These are phyloP conservation scores for Boletus subparvulus DNA, from an alignment of 768 basidiomycete species.

Conservation along the genomic window DNA sequence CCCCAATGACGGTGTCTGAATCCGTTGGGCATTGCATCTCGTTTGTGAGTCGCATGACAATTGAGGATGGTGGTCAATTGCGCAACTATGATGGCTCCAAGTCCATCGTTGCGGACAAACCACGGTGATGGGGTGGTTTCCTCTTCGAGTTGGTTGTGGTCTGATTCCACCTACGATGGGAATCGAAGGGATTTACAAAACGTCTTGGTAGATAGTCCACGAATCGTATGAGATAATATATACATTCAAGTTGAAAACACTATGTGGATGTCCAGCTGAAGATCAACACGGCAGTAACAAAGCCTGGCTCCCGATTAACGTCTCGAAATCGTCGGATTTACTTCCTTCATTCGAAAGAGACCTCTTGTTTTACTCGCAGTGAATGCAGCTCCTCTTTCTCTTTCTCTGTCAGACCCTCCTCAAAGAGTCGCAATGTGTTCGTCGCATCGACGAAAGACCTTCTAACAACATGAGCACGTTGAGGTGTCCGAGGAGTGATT, in stretches of 20 bases:
- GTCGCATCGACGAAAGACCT: conserved; percentile 5
- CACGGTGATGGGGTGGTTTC: not conserved
- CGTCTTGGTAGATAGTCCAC: not conserved
- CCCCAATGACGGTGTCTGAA: conserved; percentile 2
- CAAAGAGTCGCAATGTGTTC: not conserved
- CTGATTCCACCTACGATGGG: too few relatives aligned
- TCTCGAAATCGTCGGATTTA: not conserved
- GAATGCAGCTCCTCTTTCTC: not conserved
- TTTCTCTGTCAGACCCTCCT: not conserved
- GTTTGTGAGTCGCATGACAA: conserved; percentile 3
- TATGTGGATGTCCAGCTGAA: not conserved
- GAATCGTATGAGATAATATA: not conserved
- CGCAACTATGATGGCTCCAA: conserved; percentile 5
- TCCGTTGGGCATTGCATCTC: conserved; percentile 2
- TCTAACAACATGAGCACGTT: not conserved
- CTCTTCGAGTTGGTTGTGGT: too few relatives aligned
- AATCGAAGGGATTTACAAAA: not conserved
- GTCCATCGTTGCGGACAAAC: conserved; percentile 4
- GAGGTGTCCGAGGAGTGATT: not conserved
- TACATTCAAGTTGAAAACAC: not conserved
- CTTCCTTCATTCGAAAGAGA: not conserved
- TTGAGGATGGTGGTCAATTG: conserved; percentile 2
- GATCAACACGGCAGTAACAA: not conserved
- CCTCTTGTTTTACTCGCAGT: not conserved
- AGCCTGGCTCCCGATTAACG: not conserved